phyloP scores from a whole-genome alignment of 208 protist genomes.

The Crithidia bombi region DNA sequence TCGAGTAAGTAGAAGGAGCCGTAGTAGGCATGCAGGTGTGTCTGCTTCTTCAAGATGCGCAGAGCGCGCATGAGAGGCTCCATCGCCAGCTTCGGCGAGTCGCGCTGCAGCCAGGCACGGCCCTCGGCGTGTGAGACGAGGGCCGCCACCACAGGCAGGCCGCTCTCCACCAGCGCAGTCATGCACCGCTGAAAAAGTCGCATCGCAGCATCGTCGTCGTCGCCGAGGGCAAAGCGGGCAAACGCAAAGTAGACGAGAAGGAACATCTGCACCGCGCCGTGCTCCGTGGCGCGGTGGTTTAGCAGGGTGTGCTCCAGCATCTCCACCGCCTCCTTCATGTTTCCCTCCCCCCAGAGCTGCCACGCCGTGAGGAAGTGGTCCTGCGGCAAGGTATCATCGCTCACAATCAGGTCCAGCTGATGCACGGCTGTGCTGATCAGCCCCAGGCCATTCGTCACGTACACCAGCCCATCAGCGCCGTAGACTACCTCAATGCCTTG shows the following conservation, averaged over 20 bases:
- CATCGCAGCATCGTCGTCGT: conserved; percentile 29
- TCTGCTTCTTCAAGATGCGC: conserved; percentile 24
- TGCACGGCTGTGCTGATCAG: conserved; percentile 36
- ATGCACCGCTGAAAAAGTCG: conserved; percentile 34
- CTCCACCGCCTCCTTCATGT: conserved; percentile 34
- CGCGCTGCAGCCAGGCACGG: conserved; percentile 33
- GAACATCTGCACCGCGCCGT: conserved; percentile 24
- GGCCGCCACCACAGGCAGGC: background rate
- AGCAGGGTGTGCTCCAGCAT: conserved; percentile 45
- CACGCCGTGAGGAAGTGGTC: conserved; percentile 19
- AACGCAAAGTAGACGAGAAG: conserved; percentile 25
- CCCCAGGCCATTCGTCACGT: conserved; percentile 60
- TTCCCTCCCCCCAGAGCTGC: conserved; percentile 25
- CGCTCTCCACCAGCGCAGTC: conserved; percentile 21
- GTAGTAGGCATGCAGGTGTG: conserved; percentile 51
- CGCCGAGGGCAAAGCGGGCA: conserved; percentile 30
- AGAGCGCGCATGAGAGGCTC: conserved; percentile 38
- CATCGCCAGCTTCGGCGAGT: conserved; percentile 36
- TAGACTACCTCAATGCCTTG: conserved; percentile 47
- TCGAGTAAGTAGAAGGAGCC: conserved; percentile 52
- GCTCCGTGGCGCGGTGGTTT: conserved; percentile 14
- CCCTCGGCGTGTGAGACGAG: conserved; percentile 28
- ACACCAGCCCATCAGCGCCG: conserved; percentile 46
- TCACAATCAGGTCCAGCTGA: conserved; percentile 12
- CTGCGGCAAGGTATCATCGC: conserved; percentile 1